Evolutionary conservation across 2,329 filamentous ascomycete genomes (phyloP), one percentile per base, ranked within the genome.

Genomic region (Penicillium corylophilum): DNA sequence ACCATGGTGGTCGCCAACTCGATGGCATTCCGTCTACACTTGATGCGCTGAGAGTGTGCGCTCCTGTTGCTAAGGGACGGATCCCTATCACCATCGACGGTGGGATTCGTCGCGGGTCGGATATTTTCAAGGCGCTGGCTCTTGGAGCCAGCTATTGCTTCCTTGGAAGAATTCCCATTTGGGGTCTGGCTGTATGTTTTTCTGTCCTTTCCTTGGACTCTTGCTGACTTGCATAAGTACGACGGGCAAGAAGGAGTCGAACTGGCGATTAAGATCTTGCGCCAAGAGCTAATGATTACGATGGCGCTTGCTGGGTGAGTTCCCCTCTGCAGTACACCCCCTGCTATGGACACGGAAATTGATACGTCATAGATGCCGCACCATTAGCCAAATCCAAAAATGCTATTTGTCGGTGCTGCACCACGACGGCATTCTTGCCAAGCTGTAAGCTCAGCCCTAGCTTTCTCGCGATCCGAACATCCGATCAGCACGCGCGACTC

Each of bases 1-100:
- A 73, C 44, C 71, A 74, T 46, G 71, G 71, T 2, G 71, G 70
- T 2, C 58, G 72, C 1, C 71, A 74, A 51, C 59, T 74, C 1
- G 67, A 74, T 39, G 71, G 71, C n/a, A 58, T 66, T 3, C 64
- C 72, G 1, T 65, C 71, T 1, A 73, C 71, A 0, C 53, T 74
- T 6, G 72, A 74, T 44, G 69, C 69, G 1, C 54, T 76, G 5
- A 50, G 59, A 3, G 53, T 55, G 13, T 66, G 60, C 33, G 65
- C 64, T 18, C 56, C 59, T 0, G 55, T 66, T 16, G 67, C 62
- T 0, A 57, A 60, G 16, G 69, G 68, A 1, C 64, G 64, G 20
- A 70, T 74, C 15, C 64, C 56, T 16, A 60, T 67, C 35, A 67
- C 61, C 15, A 57, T 72, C 15, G 70, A 72, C 44, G 69, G 69